Base-by-base conservation (phyloP, 73 alveolate species). In the Paramecium octaurelia region DNA sequence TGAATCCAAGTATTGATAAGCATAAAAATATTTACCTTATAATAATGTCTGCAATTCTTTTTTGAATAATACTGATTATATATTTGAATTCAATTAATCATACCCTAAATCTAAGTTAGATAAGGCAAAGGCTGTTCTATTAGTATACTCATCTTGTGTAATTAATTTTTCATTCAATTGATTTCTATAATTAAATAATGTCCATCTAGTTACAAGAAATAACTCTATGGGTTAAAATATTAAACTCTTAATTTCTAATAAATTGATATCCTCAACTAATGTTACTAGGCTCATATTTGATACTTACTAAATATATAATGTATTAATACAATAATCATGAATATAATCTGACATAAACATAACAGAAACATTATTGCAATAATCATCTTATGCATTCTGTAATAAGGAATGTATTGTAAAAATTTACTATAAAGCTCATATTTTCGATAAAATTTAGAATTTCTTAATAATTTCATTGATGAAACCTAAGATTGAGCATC, bases 191-290 rank as follows among this genome's bases (percentile, higher is more conserved):
- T 80, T 80, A 27, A 40, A 40, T 20, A 80, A 20, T 23, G 91
- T 44, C 91, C 91, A 80, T 80, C 91, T 80, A 9, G 91, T 80
- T 23, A 80, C 91, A 23, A 80, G 8, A 80, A 80, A 80, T 4
- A 42, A n/a, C 21, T 42, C 91, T 9, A 80, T 23, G 0, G 91
- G 91, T 48, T 80, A 80, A 35, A 31, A 80, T 31, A 80, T 46
- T 10, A 80, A 46, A 80, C 44, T 80, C 38, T 80, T 80, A 80
- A 80, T 80, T 48, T 80, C 46, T 40, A 80, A 64, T 24, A 80
- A 80, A 46, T 80, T 43, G 8, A 80, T 14, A 43, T 42, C 91
- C n/a, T 34, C 46, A 2, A 35, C 44, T 24, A 80, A 73, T 35
- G 16, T 18, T 20, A 36, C 8, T 73, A 36, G 40, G 12, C 10